These are phyloP conservation scores for Pelargonium citronellum DNA, from an alignment of 441 rosid genomes.

Conservation along the genomic window DNA sequence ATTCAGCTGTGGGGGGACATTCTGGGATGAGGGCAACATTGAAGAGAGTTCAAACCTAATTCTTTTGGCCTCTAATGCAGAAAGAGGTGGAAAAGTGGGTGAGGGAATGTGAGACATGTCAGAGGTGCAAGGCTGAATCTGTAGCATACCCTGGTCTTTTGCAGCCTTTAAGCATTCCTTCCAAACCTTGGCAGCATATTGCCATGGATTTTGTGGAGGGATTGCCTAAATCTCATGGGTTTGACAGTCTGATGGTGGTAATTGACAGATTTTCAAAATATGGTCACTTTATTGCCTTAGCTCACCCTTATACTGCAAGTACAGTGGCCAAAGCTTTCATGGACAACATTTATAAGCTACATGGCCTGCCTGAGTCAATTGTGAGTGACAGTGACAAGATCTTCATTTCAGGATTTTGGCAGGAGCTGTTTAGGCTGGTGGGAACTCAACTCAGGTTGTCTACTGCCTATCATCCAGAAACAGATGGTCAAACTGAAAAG, in stretches of 20 bases:
- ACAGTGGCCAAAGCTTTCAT: neutral
- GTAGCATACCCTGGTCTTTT: neutral
- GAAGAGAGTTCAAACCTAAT: neutral
- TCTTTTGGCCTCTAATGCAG: neutral
- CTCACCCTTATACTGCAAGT: neutral
- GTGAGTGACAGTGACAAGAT: neutral
- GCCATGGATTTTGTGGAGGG: conserved; percentile 11
- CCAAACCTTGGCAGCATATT: neutral
- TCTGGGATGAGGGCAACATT: neutral
- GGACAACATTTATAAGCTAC: neutral
- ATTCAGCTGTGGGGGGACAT: neutral
- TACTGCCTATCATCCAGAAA: neutral
- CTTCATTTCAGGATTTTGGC: conserved; percentile 5
- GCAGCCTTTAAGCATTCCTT: neutral
- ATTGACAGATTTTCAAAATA: conserved; percentile 10
- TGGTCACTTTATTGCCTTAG: no score
- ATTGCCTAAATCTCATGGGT: neutral
- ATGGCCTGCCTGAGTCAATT: neutral
- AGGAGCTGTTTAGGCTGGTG: neutral
- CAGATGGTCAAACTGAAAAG: neutral
- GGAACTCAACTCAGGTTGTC: neutral
- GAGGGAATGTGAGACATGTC: neutral
- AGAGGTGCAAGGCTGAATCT: neutral
- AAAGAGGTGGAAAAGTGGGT: neutral
- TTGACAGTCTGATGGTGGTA: neutral